Evolutionary conservation across 1,284 basidiomycete genomes (phyloP).

Genomic region (Ganoderma sp.): DNA sequence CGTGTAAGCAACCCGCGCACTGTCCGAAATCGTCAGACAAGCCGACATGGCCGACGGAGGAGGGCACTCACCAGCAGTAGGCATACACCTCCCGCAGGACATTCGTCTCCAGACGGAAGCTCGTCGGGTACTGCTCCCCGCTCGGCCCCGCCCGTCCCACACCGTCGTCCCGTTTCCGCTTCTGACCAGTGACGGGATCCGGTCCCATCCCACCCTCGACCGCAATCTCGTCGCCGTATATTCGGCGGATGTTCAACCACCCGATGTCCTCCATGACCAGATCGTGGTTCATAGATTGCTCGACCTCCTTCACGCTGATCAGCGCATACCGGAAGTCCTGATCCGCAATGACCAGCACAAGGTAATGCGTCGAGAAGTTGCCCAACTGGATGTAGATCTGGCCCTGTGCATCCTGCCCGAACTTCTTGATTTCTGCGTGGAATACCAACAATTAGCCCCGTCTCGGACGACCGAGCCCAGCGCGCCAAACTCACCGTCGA

Average conservation of each 20-base stretch:
- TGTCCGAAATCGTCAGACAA: conserved; percentile 39
- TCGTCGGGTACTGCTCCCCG: conserved; percentile 39
- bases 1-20: conserved; percentile 89
- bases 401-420: conserved; percentile 62
- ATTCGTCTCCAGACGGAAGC: conserved; percentile 73
- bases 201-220: conserved; percentile 25
- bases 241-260: conserved; percentile 73
- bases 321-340: conserved; percentile 78
- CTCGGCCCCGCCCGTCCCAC: conserved; percentile 19
- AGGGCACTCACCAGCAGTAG: conserved; percentile 71
- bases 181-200: conserved; percentile 37
- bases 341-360: conserved; percentile 79
- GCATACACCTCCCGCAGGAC: conserved; percentile 76
- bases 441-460: background rate
- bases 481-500: conserved; percentile 52
- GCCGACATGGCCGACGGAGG: background rate
- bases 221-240: conserved; percentile 52
- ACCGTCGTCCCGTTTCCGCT: conserved; percentile 45
- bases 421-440: conserved; percentile 61
- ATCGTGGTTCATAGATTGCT: conserved; percentile 55
- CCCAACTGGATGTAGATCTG: conserved; percentile 73
- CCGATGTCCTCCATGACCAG: conserved; percentile 77
- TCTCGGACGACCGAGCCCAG: background rate
- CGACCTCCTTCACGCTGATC: conserved; percentile 62
- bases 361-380: conserved; percentile 73